These are phyloP conservation scores for Omphalea diandra DNA, from an alignment of 441 rosid species.

Conservation along the genomic window DNA sequence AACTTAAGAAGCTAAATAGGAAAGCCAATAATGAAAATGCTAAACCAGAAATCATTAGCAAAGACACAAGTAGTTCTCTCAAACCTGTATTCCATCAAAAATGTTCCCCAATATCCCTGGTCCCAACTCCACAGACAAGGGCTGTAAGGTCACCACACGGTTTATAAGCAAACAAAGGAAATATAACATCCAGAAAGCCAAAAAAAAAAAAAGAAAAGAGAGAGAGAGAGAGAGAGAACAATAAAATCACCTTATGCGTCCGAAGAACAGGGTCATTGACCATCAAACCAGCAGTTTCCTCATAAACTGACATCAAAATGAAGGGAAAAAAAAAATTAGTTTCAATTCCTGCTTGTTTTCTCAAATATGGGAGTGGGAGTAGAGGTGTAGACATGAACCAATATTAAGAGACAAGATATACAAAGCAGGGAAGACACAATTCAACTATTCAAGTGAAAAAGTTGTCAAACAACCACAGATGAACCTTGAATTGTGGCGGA, in stretches of 20 bases:
- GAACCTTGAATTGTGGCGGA: constrained; percentile 98
- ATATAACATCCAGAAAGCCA: constrained; percentile 2
- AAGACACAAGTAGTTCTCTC: constrained; percentile 16
- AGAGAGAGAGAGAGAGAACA: no score
- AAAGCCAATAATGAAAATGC: not conserved
- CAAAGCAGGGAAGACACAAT: not conserved
- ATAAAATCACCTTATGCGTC: constrained; percentile 65
- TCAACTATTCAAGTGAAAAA: not conserved
- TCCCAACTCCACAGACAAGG: constrained; percentile 96
- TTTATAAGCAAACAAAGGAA: constrained; percentile 19
- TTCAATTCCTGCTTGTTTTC: not conserved
- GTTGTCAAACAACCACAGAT: not conserved
- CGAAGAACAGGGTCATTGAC: constrained; percentile 97
- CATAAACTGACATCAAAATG: constrained; percentile 66
- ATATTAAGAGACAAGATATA: not conserved
- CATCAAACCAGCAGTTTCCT: constrained; percentile 93
- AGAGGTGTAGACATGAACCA: not conserved
- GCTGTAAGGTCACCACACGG: constrained; percentile 51
- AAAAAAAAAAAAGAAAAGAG: constrained; percentile 2
- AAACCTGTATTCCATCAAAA: constrained; percentile 98
- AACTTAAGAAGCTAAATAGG: constrained; percentile 9
- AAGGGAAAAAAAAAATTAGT: not conserved
- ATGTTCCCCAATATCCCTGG: constrained; percentile 99
- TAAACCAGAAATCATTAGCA: not conserved
- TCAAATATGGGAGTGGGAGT: not conserved